Evolutionary conservation across 2,329 filamentous ascomycete genomes (phyloP), one percentile per base, ranked within the genome.

Genomic region (Claviceps sp.): DNA sequence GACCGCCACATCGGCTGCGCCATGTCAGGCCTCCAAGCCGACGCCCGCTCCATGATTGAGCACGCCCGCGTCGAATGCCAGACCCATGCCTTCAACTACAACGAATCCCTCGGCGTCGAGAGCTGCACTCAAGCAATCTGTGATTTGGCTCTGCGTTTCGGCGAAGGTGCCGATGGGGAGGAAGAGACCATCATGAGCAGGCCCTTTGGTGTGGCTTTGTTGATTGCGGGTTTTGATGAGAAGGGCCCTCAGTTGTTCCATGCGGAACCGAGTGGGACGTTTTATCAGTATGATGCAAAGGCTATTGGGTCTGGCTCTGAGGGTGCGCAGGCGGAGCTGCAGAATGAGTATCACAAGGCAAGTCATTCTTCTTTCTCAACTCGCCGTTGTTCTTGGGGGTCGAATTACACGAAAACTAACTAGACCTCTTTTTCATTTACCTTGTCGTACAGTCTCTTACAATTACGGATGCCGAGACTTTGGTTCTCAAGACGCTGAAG

Each of bases 81-180:
- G 77, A 93, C 86, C 71, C 93, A 98, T 71, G 81, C 87, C 62
- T 98, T 98, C 81, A 89, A 98, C 80, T 98, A 94, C 75, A 90
- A 89, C 72, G 93, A 98, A 76, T 82, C 85, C 55, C 81, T 98
- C 63, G 82, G 89, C 60, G 90, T 97, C 54, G 93, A 98, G 80
- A 95, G 88, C 77, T 95, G 89, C 73, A 98, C 93, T 60, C 93
- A 98, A 73, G 91, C 93, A 60, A 97, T 98, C 73, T 98, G 93
- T 70, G 93, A 98, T 73, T 74, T 98, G 63, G 93, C 93, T 58
- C 75, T 98, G 70, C 80, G 93, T 65, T 98, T 98, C 68, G 93
- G 93, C 57, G 93, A 98, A 78, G 90, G 89, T 64, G 93, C 93
- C 52, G 91, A 96, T 65, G 91, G 93, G 56, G 90, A 95, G 74